A percentile compares a stretch with the other conserved stretches of the same genome.
Conservation (phyloP, 495 filamentous ascomycete genomes). For the Xylaria palmicola region DNA sequence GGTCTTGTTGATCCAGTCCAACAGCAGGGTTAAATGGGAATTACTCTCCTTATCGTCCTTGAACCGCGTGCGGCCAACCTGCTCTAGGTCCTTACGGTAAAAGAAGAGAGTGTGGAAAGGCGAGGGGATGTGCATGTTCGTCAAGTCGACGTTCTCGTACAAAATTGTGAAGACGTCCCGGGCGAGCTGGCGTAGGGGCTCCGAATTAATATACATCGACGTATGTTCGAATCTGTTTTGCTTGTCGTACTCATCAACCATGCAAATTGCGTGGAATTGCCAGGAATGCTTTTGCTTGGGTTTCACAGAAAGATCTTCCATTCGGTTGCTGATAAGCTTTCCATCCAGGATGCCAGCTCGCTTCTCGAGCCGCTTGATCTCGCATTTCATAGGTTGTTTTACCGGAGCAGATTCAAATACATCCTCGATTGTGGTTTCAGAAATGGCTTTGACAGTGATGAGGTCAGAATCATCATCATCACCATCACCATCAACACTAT, state of each 20-base stretch:
- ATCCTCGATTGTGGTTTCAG: too few relatives aligned
- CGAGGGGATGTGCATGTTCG: conserved; percentile 30
- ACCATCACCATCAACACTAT: too few relatives aligned
- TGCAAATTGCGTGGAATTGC: too few relatives aligned
- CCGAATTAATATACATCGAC: conserved; percentile 32
- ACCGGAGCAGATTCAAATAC: too few relatives aligned
- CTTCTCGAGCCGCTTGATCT: neutral
- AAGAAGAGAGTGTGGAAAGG: conserved; percentile 37
- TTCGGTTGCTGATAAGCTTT: too few relatives aligned
- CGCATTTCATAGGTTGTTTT: neutral
- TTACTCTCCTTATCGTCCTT: conserved; percentile 27
- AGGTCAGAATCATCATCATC: too few relatives aligned
- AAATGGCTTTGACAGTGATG: too few relatives aligned
- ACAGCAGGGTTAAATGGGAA: conserved; percentile 30
- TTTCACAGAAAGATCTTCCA: too few relatives aligned
- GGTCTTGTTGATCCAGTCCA: conserved; percentile 39
- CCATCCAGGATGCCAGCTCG: too few relatives aligned
- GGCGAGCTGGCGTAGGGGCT: conserved; percentile 33
- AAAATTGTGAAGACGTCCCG: conserved; percentile 27
- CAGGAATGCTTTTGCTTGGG: too few relatives aligned
- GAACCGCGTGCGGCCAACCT: conserved; percentile 29
- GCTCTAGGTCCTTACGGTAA: conserved; percentile 29
- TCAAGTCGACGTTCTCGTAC: conserved; percentile 24
- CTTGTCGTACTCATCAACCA: too few relatives aligned
- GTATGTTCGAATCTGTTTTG: conserved; percentile 1